phyloP scores from a whole-genome alignment of 371 early-diverging fungal genomes.

The Amoeboaphelidium occidentale region DNA sequence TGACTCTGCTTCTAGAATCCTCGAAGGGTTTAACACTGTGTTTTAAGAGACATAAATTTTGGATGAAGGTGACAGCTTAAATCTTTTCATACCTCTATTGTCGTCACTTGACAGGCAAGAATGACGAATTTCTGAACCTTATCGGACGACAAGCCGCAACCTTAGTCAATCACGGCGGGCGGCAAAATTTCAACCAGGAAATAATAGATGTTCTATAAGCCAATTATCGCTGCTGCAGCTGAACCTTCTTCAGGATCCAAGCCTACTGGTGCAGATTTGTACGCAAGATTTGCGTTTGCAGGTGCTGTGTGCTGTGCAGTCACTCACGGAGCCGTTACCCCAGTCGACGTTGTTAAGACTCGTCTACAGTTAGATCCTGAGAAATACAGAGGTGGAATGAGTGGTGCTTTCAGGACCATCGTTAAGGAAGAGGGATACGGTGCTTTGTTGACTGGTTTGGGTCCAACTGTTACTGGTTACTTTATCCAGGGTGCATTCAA shows the following conservation, averaged over 20 bases:
- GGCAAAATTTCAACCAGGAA: no score
- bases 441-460: conserved; percentile 47
- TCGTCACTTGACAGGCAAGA: no score
- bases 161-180: no score
- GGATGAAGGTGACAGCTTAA: no score
- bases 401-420: conserved; percentile 38
- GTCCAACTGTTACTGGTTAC: conserved; percentile 63
- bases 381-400: conserved; percentile 32
- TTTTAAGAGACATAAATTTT: no score
- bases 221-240: conserved; percentile 19
- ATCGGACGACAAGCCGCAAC: no score
- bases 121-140: no score
- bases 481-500: conserved; percentile 59
- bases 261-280: conserved; percentile 32
- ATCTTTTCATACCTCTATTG: no score
- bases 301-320: conserved; percentile 41
- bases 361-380: conserved; percentile 34
- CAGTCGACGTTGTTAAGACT: conserved; percentile 46
- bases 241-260: not conserved
- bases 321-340: conserved; percentile 36
- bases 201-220: no score
- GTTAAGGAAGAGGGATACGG: conserved; percentile 36
- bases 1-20: no score
- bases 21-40: no score
- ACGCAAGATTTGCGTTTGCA: conserved; percentile 41